Evolutionary conservation across 352 stramenopile species (phyloP).

Genomic region (Pythium folliculosum): DNA sequence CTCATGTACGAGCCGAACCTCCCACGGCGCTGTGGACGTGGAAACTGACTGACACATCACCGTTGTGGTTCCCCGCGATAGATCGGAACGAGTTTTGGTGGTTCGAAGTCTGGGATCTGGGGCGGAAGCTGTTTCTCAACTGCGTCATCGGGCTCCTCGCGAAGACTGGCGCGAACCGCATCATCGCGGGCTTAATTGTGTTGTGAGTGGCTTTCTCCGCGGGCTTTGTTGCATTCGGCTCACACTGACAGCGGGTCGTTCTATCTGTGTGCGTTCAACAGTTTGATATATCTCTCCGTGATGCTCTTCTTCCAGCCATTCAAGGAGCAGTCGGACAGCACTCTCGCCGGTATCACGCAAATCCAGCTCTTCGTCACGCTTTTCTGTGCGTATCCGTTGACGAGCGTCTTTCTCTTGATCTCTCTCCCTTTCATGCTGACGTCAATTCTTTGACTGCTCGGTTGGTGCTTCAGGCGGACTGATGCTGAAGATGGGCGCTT

Average conservation of each 20-base stretch:
- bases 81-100: constrained; percentile 69
- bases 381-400: constrained; percentile 51
- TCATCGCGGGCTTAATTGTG: constrained; percentile 68
- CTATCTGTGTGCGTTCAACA: constrained; percentile 18
- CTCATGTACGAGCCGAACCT: constrained; percentile 40
- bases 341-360: constrained; percentile 60
- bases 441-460: not conserved
- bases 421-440: not conserved
- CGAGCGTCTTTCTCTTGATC: not conserved
- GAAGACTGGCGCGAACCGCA: constrained; percentile 64
- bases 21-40: not conserved
- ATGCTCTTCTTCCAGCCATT: constrained; percentile 76
- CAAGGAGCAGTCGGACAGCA: constrained; percentile 61
- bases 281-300: constrained; percentile 73
- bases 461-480: constrained; percentile 45
- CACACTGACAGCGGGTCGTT: not conserved
- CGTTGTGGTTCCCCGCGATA: constrained; percentile 15
- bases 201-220: constrained; percentile 40
- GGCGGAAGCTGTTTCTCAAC: constrained; percentile 71
- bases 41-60: too few relatives aligned
- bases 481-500: constrained; percentile 64
- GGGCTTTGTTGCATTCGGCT: not conserved
- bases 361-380: constrained; percentile 82
- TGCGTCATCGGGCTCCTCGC: constrained; percentile 63
- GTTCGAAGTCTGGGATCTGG: constrained; percentile 80